Evolutionary conservation across 2,329 filamentous ascomycete genomes (phyloP).

Genomic region (Verticillium isaacii): DNA sequence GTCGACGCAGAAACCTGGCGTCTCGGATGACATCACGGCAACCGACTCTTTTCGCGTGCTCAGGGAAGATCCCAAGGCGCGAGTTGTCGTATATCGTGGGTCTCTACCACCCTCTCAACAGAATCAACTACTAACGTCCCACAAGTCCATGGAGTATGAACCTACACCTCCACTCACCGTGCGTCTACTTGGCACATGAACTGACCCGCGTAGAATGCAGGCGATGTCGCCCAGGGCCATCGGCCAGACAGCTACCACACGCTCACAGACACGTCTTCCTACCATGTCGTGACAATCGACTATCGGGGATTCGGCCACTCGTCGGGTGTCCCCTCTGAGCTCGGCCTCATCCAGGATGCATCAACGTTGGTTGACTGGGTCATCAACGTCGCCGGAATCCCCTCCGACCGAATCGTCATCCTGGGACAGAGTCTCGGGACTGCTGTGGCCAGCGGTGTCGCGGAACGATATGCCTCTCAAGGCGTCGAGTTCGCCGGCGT

Average conservation of each 20-base stretch:
- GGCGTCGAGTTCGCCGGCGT: constrained; percentile 72
- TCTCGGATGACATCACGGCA: constrained; percentile 48
- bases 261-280: constrained; percentile 65
- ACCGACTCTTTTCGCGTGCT: constrained; percentile 58
- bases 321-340: constrained; percentile 74
- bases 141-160: constrained; percentile 58
- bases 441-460: constrained; percentile 71
- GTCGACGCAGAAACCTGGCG: constrained; percentile 42
- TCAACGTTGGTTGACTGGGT: constrained; percentile 70
- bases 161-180: background rate
- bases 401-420: constrained; percentile 69
- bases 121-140: constrained; percentile 1
- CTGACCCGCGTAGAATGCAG: constrained; percentile 63
- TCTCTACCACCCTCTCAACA: constrained; percentile 7
- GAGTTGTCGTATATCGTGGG: constrained; percentile 60
- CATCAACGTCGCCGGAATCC: constrained; percentile 57
- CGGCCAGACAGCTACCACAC: constrained; percentile 75
- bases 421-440: constrained; percentile 87
- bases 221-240: constrained; percentile 74
- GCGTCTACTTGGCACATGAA: background rate
- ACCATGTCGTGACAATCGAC: constrained; percentile 84
- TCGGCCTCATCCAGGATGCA: constrained; percentile 76
- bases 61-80: constrained; percentile 56
- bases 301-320: constrained; percentile 86
- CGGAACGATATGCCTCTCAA: constrained; percentile 60